These are phyloP conservation scores for Phenoliferia sp. DNA, from an alignment of 1,284 basidiomycete species.

Conservation along the genomic window DNA sequence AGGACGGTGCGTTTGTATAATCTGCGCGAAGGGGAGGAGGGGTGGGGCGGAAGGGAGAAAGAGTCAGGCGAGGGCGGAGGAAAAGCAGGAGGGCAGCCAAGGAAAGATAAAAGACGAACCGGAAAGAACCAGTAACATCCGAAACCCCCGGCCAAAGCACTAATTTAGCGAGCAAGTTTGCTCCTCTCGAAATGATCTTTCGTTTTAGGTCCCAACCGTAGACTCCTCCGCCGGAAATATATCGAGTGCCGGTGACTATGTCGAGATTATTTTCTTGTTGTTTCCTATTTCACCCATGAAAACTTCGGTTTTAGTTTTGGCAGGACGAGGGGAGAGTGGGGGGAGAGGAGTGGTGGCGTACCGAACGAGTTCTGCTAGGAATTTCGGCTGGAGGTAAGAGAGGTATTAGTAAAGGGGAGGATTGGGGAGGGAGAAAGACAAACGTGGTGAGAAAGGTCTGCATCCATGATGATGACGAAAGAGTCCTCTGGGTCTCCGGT, in stretches of 20 bases:
- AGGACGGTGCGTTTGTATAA: conserved; percentile 73
- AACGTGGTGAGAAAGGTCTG: conserved; percentile 91
- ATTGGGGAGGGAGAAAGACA: conserved; percentile 36
- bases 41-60: background rate
- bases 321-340: background rate
- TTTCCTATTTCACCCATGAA: conserved; percentile 44
- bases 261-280: conserved; percentile 76
- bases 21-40: conserved; percentile 44
- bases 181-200: conserved; percentile 76
- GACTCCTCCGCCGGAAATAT: conserved; percentile 64
- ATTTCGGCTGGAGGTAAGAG: conserved; percentile 63
- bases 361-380: conserved; percentile 77
- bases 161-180: conserved; percentile 78
- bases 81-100: background rate
- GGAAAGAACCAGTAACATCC: conserved; percentile 80
- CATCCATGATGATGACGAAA: conserved; percentile 94
- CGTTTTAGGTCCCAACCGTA: conserved; percentile 85
- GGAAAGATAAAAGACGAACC: conserved; percentile 49
- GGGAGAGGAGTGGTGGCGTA: background rate
- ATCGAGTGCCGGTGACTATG: conserved; percentile 89
- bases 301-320: background rate
- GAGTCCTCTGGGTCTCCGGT: conserved; percentile 57
- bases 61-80: background rate
- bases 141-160: conserved; percentile 76
- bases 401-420: background rate